Evolutionary conservation across 169 alveolate genomes (phyloP), one percentile per base, ranked within the genome.

Genomic region (Eimeria falciformis): DNA sequence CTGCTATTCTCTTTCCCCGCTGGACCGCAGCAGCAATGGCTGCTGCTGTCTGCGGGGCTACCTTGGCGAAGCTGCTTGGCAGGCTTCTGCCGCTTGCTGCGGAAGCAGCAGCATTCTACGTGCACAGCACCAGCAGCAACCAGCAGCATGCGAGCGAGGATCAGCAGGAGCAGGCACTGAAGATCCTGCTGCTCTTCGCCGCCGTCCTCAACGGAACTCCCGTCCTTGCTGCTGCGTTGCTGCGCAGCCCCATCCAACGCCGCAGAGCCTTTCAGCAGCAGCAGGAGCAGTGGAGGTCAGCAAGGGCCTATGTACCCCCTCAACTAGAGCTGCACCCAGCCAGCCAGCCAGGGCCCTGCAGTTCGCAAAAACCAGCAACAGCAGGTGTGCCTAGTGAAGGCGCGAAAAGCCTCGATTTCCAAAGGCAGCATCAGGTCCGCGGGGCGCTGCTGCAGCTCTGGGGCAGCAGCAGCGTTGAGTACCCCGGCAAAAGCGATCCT

Each of bases 1-100:
- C 73, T 18, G 73, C 73, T 2, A 18, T 62, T 29, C 11, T n/a
- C 73, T 62, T 62, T n/a, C 73, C 73, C 17, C 17, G 12, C 46
- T 62, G 73, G 73, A 62, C 73, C 12, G 73, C 73, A 0, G 73
- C 73, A 62, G 73, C 73, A 14, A 62, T 62, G 73, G 73, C 73
- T 18, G 73, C 73, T 2, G 73, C 29, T n/a, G 73, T 62, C 2
- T 62, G 73, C 73, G 73, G 73, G 37, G 25, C 73, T n/a, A 62
- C 73, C 37, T 6, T 62, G 33, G 73, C 73, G 25, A 62, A 62
- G 2, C 73, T 62, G 37, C 11, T 62, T 12, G 73, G 73, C n/a
- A n/a, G 73, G 37, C 73, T 62, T 12, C n/a, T 62, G 17, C 73
- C 73, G 33, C 73, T 62, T 0, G 73, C 73, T 62, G 73, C 73